Base-by-base conservation (phyloP, 306 rosid genomes). In the Vachellia collinsii region DNA sequence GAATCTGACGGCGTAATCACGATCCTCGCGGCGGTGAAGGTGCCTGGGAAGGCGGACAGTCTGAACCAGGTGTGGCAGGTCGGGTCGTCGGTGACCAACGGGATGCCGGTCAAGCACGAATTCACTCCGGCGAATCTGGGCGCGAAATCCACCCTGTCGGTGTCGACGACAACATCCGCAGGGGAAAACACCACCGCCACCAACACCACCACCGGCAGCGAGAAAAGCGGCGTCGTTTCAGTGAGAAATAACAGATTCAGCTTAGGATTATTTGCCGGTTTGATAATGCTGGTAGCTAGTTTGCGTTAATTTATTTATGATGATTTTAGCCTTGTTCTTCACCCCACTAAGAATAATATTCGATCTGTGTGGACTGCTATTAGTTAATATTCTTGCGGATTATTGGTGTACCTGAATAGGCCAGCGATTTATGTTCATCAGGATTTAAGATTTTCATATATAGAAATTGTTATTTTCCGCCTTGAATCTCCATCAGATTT, bases 61-160 rank as follows among this genome's bases (percentile, higher is more conserved):
- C 5, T 89, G 17, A 89, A 69, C 43, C 92, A 89, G 34, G 79
- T 91, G 0, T 93, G 97, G 97, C 97, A 93, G 79, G 97, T 86
- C 34, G 97, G 97, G 0, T 85, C 97, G 7, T 48, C 84, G 20
- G 81, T 86, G 1, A 4, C 7, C 11, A 20, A 17, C 4, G 88
- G 86, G 0, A 51, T 1, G 4, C 87, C 85, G 0, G 2, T 0
- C 0, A 38, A 2, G 3, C 97, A 93, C 34, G 74, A 0, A 0
- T 7, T 53, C 0, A 0, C 2, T 4, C 0, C n/a, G 12, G 62
- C 70, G 1, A 93, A 88, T 59, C 81, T 85, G 0, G 2, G 3
- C 0, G 22, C 96, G 0, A 74, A 14, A 37, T 74, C 63, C 7
- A 1, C 11, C 0, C 50, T 86, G 5, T 4, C 62, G 11, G 47